Evolutionary conservation across 2,329 filamentous ascomycete genomes (phyloP).

Genomic region (Bipolaris victoriae): DNA sequence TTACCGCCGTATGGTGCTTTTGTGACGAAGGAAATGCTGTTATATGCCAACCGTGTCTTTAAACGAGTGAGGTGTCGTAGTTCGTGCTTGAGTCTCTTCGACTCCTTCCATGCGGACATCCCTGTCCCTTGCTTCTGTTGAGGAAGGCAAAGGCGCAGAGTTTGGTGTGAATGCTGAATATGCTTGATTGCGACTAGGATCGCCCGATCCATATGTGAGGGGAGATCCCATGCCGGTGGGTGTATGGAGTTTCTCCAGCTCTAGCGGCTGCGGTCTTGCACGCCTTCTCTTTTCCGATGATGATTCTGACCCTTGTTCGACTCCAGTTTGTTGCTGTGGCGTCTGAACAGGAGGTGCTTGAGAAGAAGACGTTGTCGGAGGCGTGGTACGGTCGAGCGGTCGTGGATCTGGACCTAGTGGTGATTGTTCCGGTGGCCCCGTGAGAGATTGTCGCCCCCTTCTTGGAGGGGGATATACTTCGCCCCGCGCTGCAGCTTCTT

Average conservation of each 20-base stretch:
- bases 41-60: conserved; percentile 53
- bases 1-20: conserved; percentile 48
- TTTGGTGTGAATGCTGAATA: conserved; percentile 47
- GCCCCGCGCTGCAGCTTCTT: conserved; percentile 48
- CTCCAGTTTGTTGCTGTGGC: conserved; percentile 36
- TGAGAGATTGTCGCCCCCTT: conserved; percentile 41
- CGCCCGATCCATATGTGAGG: conserved; percentile 37
- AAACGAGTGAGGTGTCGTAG: conserved; percentile 51
- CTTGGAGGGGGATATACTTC: conserved; percentile 49
- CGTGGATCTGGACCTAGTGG: conserved; percentile 32
- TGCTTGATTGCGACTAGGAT: conserved; percentile 34
- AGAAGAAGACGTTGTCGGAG: conserved; percentile 26
- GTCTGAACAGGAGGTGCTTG: conserved; percentile 31
- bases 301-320: conserved; percentile 40
- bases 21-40: conserved; percentile 47
- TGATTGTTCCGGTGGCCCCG: conserved; percentile 33
- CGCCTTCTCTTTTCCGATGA: conserved; percentile 47
- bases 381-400: conserved; percentile 37
- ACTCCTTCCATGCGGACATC: conserved; percentile 48
- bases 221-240: conserved; percentile 42
- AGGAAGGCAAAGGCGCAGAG: conserved; percentile 45
- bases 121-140: conserved; percentile 40
- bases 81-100: conserved; percentile 47
- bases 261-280: conserved; percentile 40
- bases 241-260: conserved; percentile 40